Base-by-base conservation (phyloP, 192 early-diverging fungal species). In the Phlyctochytrium planicorne region DNA sequence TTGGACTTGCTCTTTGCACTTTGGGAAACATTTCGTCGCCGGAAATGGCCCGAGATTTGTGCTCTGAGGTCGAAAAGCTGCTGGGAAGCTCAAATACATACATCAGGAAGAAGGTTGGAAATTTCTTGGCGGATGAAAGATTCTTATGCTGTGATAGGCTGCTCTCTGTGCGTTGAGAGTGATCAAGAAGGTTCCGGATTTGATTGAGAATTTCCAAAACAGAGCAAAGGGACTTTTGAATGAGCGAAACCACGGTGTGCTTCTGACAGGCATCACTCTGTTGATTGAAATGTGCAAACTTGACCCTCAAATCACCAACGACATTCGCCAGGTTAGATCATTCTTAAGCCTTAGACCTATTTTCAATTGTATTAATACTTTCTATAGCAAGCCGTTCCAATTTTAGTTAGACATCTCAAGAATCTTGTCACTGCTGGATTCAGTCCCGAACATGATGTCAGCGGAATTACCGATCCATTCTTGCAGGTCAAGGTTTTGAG, bases 381-480 rank as follows among this genome's bases (percentile, higher is more conserved):
- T 20, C 32, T 57, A 29, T 24, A 64, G 68, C 67, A 90, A 75
- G 76, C 83, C 20, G 95, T 97, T 3, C 91, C 94, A 17, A 69
- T 89, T 20, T 75, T 98, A 23, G 93, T 93, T 25, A 82, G 91
- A 29, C 94, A 95, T 77, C 80, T 98, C 52, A 95, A 94, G 61
- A 90, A 87, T 50, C 78, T 99, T 60, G 87, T 93, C 32, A 90
- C 89, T 1, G 82, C 92, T 12, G 94, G 93, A 16, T 91, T 88
- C 69, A 91, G 91, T 30, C 87, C 94, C 23, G 97, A 99, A 75
- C 93, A 99, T 71, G 93, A 95, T 77, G 97, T 99, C 27, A 91
- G 87, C 36, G 95, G 94, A 33, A 89, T 98, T 37, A 92, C 91
- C n/a, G 94, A 99, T 75, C 97, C 97, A 33, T 99, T 98, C 80